These are phyloP conservation scores for Ustilago loliicola DNA, from an alignment of 1,284 basidiomycete species.

Conservation along the genomic window DNA sequence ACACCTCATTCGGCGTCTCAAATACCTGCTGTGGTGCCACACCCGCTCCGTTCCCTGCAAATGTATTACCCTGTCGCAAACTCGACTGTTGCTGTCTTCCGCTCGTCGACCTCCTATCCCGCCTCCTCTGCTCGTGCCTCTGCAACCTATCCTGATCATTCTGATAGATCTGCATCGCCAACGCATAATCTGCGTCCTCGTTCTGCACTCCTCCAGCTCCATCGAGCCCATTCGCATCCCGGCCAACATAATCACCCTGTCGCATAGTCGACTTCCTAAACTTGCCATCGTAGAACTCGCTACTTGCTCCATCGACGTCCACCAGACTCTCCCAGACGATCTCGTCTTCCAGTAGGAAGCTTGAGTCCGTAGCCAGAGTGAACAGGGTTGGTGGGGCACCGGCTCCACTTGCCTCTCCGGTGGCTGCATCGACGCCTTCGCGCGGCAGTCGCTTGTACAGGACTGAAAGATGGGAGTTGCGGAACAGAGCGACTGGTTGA, in stretches of 20 bases:
- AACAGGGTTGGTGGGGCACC: constrained; percentile 74
- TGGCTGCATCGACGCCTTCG: constrained; percentile 32
- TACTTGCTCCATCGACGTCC: constrained; percentile 80
- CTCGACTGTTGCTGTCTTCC: constrained; percentile 13
- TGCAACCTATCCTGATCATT: constrained; percentile 51
- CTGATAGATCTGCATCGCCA: constrained; percentile 60
- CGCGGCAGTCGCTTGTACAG: constrained; percentile 74
- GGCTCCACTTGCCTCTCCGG: constrained; percentile 1
- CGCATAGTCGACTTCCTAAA: constrained; percentile 48
- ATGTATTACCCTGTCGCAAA: not conserved
- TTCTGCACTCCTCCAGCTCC: constrained; percentile 17
- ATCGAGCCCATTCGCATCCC: constrained; percentile 16
- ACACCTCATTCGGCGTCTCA: constrained; percentile 45
- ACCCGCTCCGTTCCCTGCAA: not conserved
- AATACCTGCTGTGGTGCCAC: constrained; percentile 12
- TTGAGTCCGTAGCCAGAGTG: constrained; percentile 84
- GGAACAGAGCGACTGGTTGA: constrained; percentile 83
- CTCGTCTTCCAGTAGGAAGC: constrained; percentile 80
- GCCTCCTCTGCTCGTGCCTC: constrained; percentile 35
- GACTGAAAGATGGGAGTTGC: constrained; percentile 88
- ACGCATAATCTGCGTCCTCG: constrained; percentile 57
- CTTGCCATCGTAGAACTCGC: constrained; percentile 57
- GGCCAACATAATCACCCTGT: constrained; percentile 45
- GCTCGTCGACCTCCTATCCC: constrained; percentile 19
- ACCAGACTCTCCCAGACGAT: constrained; percentile 89